These are phyloP conservation scores for Saccharomycopsis malanga DNA, from an alignment of 805 yeast species.

Conservation along the genomic window DNA sequence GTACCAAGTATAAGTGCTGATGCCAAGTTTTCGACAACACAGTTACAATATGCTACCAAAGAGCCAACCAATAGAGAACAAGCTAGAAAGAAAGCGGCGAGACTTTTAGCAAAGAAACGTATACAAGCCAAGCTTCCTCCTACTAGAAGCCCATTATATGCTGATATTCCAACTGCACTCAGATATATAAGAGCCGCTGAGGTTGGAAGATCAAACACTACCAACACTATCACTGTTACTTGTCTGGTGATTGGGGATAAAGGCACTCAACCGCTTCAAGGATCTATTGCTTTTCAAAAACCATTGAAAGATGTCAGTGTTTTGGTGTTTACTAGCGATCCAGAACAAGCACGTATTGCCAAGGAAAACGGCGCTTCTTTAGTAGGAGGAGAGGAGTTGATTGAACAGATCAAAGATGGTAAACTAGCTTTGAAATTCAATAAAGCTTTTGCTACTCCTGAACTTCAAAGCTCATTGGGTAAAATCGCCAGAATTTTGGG, in stretches of 20 bases:
- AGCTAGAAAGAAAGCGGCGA: slow-evolving; percentile 29
- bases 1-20: too few species aligned
- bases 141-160: slow-evolving; percentile 51
- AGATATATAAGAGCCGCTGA: slow-evolving; percentile 81
- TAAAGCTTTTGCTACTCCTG: slow-evolving; percentile 81
- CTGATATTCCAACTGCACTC: slow-evolving; percentile 67
- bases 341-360: slow-evolving; percentile 46
- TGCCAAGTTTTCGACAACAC: slow-evolving; percentile 10
- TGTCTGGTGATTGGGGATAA: slow-evolving; percentile 61
- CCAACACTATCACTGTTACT: slow-evolving; percentile 62
- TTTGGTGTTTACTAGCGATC: slow-evolving; percentile 59
- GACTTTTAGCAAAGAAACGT: slow-evolving; percentile 25
- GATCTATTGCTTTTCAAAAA: slow-evolving; percentile 64
- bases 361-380: slow-evolving; percentile 50
- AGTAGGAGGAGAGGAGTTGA: slow-evolving; percentile 68
- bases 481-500: slow-evolving; percentile 77
- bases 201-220: slow-evolving; percentile 72
- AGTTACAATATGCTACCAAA: neutral
- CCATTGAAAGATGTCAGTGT: slow-evolving; percentile 61
- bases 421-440: slow-evolving; percentile 52
- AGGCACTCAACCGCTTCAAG: slow-evolving; percentile 71
- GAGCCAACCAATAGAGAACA: slow-evolving; percentile 27
- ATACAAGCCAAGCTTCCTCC: slow-evolving; percentile 37
- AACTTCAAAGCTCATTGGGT: slow-evolving; percentile 53
- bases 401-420: slow-evolving; percentile 54